These are phyloP conservation scores for Candida tropicalis DNA, from an alignment of 1,139 yeast species.

Conservation along the genomic window DNA sequence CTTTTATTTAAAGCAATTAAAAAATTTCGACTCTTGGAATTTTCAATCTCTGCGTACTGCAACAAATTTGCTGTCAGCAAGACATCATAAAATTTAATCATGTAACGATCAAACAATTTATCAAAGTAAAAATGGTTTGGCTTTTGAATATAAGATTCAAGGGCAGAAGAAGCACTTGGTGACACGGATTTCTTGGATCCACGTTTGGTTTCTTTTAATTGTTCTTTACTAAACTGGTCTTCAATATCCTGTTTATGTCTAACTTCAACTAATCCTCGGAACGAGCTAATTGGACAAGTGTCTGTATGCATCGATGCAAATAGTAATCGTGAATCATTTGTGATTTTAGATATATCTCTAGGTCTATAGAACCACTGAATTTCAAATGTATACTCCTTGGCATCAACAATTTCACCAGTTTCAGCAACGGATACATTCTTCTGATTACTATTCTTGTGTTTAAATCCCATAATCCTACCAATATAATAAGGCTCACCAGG, in stretches of 20 bases:
- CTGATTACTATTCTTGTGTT: constrained; percentile 29
- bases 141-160: constrained; percentile 53
- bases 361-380: constrained; percentile 95
- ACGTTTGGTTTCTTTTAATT: constrained; percentile 6
- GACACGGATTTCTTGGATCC: constrained; percentile 21
- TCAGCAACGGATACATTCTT: background rate
- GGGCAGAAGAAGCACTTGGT: constrained; percentile 20
- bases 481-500: constrained; percentile 95
- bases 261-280: constrained; percentile 76
- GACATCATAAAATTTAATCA: constrained; percentile 81
- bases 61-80: constrained; percentile 41
- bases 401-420: constrained; percentile 26
- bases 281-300: constrained; percentile 74
- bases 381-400: constrained; percentile 58
- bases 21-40: constrained; percentile 58
- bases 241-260: constrained; percentile 67
- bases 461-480: constrained; percentile 83
- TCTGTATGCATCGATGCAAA: constrained; percentile 90
- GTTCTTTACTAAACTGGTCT: constrained; percentile 27
- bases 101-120: constrained; percentile 82
- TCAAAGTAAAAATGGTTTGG: constrained; percentile 86
- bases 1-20: constrained; percentile 66
- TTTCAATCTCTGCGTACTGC: constrained; percentile 56
- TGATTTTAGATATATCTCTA: constrained; percentile 71
- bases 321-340: constrained; percentile 72